Evolutionary conservation across 2,329 filamentous ascomycete species (phyloP).

Genomic region (Sordariomycetes sp.): DNA sequence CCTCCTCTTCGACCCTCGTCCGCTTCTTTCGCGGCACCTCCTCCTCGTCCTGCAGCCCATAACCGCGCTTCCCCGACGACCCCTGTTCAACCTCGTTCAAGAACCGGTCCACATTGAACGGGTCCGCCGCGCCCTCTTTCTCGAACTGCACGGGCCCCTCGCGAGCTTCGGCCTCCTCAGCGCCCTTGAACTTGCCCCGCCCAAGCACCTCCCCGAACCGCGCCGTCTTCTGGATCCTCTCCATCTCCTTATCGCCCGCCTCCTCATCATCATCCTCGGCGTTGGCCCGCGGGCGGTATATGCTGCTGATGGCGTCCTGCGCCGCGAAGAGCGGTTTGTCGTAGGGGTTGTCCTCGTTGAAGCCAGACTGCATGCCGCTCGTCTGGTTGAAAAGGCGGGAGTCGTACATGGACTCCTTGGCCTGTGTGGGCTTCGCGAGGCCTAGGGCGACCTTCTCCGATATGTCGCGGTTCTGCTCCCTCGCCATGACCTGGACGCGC

Average conservation of each 20-base stretch:
- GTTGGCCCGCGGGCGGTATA: conserved; percentile 71
- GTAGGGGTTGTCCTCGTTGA: conserved; percentile 96
- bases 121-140: conserved; percentile 62
- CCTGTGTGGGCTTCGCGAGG: conserved; percentile 85
- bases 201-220: conserved; percentile 80
- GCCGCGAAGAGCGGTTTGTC: conserved; percentile 95
- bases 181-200: conserved; percentile 81
- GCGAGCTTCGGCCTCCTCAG: conserved; percentile 67
- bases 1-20: conserved; percentile 64
- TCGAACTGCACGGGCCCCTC: conserved; percentile 95
- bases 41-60: conserved; percentile 58
- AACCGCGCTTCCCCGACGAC: conserved; percentile 56
- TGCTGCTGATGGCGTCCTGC: conserved; percentile 86
- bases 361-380: conserved; percentile 78
- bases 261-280: conserved; percentile 67
- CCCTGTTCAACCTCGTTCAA: conserved; percentile 61
- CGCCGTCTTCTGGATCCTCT: conserved; percentile 72
- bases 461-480: conserved; percentile 93
- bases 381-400: conserved; percentile 89
- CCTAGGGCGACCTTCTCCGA: conserved; percentile 94
- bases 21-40: conserved; percentile 49
- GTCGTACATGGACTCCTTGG: conserved; percentile 92
- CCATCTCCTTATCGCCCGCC: conserved; percentile 70
- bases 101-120: conserved; percentile 91
- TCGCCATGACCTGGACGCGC: conserved; percentile 80